Percentiles rank a stretch among this genome's conserved stretches.
These are phyloP conservation scores for Allantophomopsis cytisporea DNA, from an alignment of 2,329 filamentous ascomycete species.

Conservation along the genomic window DNA sequence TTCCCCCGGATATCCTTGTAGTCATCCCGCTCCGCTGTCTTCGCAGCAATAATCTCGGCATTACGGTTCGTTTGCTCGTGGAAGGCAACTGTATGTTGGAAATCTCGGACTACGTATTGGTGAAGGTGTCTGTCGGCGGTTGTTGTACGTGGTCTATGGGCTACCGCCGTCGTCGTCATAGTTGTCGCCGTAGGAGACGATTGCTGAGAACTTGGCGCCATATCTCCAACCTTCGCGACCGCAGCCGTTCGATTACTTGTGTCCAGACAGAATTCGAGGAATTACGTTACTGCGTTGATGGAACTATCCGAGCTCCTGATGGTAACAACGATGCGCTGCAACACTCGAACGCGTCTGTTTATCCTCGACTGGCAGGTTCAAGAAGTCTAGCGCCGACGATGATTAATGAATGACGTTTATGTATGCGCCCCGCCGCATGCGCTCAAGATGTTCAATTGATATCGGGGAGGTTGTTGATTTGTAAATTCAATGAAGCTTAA, in stretches of 20 bases:
- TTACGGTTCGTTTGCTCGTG: constrained; percentile 33
- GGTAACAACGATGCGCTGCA: too few species aligned
- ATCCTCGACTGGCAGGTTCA: too few species aligned
- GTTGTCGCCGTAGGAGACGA: constrained; percentile 10
- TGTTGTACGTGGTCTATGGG: constrained; percentile 14
- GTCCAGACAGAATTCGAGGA: too few species aligned
- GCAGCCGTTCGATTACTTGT: constrained; percentile 4
- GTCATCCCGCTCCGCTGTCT: constrained; percentile 54
- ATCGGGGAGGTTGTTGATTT: too few species aligned
- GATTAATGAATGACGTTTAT: too few species aligned
- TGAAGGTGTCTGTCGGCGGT: constrained; percentile 38
- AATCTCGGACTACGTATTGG: constrained; percentile 51
- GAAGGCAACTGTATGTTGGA: constrained; percentile 40
- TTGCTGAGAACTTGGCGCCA: constrained; percentile 17
- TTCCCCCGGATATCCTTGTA: constrained; percentile 48
- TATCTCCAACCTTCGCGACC: constrained; percentile 15
- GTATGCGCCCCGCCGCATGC: too few species aligned
- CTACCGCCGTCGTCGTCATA: constrained; percentile 7
- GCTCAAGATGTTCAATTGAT: too few species aligned
- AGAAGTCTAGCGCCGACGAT: too few species aligned
- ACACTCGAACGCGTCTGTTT: too few species aligned
- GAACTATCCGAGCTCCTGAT: too few species aligned
- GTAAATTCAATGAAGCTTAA: too few species aligned
- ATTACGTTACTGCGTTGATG: neutral
- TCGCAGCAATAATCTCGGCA: constrained; percentile 45